Conservation (phyloP, 805 yeast genomes). For the Candida railenensis region DNA sequence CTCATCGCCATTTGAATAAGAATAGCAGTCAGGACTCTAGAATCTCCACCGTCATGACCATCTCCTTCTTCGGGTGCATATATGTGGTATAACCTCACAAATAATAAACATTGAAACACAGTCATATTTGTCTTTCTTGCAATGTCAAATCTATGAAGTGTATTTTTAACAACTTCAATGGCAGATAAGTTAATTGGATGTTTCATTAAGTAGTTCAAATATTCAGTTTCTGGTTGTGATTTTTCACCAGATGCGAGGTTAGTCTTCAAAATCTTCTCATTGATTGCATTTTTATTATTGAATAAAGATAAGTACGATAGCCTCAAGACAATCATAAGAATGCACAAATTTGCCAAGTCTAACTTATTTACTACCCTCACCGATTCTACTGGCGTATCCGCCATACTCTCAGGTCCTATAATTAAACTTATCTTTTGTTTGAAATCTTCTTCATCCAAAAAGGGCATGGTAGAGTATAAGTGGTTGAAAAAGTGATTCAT, state of each 20-base stretch:
- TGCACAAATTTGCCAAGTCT: constrained; percentile 25
- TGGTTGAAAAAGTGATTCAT: constrained; percentile 23
- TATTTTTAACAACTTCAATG: constrained; percentile 21
- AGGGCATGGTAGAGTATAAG: constrained; percentile 27
- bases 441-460: constrained; percentile 25
- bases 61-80: constrained; percentile 50
- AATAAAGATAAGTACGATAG: constrained; percentile 24
- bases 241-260: constrained; percentile 12
- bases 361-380: constrained; percentile 19
- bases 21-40: constrained; percentile 51
- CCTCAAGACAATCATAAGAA: constrained; percentile 23
- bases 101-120: constrained; percentile 50
- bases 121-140: constrained; percentile 40
- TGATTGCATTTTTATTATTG: constrained; percentile 21
- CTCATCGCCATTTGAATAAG: constrained; percentile 60
- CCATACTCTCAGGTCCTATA: constrained; percentile 19
- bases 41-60: constrained; percentile 53
- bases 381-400: constrained; percentile 16
- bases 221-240: constrained; percentile 7
- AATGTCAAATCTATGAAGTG: constrained; percentile 22
- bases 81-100: constrained; percentile 46
- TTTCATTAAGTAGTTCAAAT: constrained; percentile 16
- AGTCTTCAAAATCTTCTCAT: constrained; percentile 17
- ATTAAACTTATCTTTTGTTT: constrained; percentile 16
- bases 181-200: constrained; percentile 20